Percentiles rank a stretch among this genome's conserved stretches.
phyloP scores from a whole-genome alignment of 768 basidiomycete species.

The Boletus sensibilis region DNA sequence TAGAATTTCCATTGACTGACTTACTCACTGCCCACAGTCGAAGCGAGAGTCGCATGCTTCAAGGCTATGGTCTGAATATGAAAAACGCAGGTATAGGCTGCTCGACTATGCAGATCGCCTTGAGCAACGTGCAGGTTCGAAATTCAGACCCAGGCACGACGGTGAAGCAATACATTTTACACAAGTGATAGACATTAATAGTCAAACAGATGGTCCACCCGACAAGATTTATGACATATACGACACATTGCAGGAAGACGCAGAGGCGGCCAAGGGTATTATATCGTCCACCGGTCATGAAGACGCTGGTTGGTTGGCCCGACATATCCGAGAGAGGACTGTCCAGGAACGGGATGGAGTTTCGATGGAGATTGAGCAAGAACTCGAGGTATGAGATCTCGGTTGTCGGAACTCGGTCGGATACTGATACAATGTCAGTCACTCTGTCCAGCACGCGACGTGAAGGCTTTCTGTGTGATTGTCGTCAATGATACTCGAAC shows the following conservation, averaged over 20 bases:
- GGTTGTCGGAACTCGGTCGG: neutral
- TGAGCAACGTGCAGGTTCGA: conserved; percentile 52
- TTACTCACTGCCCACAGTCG: conserved; percentile 39
- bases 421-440: conserved; percentile 36
- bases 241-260: conserved; percentile 59
- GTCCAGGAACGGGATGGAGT: conserved; percentile 49
- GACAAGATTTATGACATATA: conserved; percentile 56
- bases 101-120: conserved; percentile 66
- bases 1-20: neutral
- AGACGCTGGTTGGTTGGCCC: conserved; percentile 66
- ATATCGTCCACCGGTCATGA: conserved; percentile 40
- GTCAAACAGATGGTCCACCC: conserved; percentile 30
- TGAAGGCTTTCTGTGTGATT: conserved; percentile 74
- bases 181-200: neutral
- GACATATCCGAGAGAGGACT: conserved; percentile 47
- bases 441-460: conserved; percentile 69
- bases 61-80: conserved; percentile 55
- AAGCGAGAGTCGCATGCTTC: conserved; percentile 57
- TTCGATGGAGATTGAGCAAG: conserved; percentile 63
- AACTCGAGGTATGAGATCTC: conserved; percentile 60
- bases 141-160: conserved; percentile 41
- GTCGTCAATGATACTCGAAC: conserved; percentile 64
- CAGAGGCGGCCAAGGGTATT: conserved; percentile 41
- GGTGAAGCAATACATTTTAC: conserved; percentile 30
- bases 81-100: conserved; percentile 52